Conservation (phyloP, 805 yeast genomes). For the Metschnikowia kunwiensis region DNA sequence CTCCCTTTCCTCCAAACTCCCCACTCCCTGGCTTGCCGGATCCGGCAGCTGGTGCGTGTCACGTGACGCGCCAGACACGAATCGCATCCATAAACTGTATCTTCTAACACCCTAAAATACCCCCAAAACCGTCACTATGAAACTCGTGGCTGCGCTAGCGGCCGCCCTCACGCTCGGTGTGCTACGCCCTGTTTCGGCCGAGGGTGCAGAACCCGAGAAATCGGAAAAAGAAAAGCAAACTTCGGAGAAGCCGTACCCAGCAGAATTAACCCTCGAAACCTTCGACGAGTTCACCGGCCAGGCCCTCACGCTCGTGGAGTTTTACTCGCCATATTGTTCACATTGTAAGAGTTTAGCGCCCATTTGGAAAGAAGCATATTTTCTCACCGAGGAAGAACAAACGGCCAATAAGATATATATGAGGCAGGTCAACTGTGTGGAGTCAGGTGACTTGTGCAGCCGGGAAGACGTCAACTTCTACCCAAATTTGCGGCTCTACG, state of each 20-base stretch:
- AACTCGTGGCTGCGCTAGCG: constrained; percentile 1
- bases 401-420: constrained; percentile 47
- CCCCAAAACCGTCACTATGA: too few species aligned
- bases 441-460: constrained; percentile 79
- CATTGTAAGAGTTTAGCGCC: constrained; percentile 85
- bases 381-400: constrained; percentile 44
- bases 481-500: constrained; percentile 72
- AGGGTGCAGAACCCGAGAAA: not conserved
- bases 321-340: constrained; percentile 83
- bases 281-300: constrained; percentile 50
- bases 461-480: constrained; percentile 60
- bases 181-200: not conserved
- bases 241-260: constrained; percentile 40
- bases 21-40: too few species aligned
- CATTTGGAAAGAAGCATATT: constrained; percentile 69
- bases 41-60: too few species aligned
- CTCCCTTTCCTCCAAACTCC: too few species aligned
- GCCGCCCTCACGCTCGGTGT: constrained; percentile 3
- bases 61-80: constrained; percentile 1
- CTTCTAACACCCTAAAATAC: not conserved
- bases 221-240: not conserved
- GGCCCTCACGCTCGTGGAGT: constrained; percentile 76
- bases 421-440: constrained; percentile 82
- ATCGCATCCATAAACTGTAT: not conserved
- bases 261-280: constrained; percentile 43